Base-by-base conservation (phyloP, 768 basidiomycete genomes). In the Cubamyces sp. region DNA sequence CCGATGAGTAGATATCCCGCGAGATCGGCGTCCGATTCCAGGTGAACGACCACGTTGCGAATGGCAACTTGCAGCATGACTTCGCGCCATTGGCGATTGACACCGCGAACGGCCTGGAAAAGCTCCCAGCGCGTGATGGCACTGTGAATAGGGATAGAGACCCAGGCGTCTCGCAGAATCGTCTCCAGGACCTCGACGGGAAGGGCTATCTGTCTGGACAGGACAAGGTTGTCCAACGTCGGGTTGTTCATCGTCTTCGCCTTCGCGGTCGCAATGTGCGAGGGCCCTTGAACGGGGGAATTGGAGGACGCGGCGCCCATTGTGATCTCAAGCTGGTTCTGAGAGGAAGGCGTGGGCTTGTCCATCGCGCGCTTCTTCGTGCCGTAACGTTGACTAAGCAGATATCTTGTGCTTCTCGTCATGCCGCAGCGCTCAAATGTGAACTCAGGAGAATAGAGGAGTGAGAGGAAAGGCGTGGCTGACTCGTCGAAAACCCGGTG, bases 321-420 rank as follows among this genome's bases (percentile, higher is more conserved):
- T 43, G 42, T 34, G 6, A 34, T 34, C 34, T 11, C 5, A 11
- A 9, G 34, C 42, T 43, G 50, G 26, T 23, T 28, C 28, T 18
- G 6, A 34, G 34, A 1, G 34, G 34, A 34, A 21, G 46, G n/a
- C 25, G 5, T 47, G 18, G 39, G 40, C 23, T 54, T 16, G n/a
- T 42, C 21, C 9, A 7, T 34, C 34, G 40, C 11, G 40, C 25
- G 39, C n/a, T 30, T 25, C 52, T 41, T 54, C 53, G 26, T 54
- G 26, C 34, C 50, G 50, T 16, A 52, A n/a, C 50, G 50, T 39
- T n/a, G 14, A 23, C 50, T 52, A 16, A 52, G 50, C 15, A 52
- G 18, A 52, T 7, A 52, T 16, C 50, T 41, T 5, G 53, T 25
- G 14, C 23, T 42, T n/a, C 40, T 54, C 15, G 53, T 54, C 53